Base-by-base conservation (phyloP, 345 rosid species). In the Euclidium syriacum region DNA sequence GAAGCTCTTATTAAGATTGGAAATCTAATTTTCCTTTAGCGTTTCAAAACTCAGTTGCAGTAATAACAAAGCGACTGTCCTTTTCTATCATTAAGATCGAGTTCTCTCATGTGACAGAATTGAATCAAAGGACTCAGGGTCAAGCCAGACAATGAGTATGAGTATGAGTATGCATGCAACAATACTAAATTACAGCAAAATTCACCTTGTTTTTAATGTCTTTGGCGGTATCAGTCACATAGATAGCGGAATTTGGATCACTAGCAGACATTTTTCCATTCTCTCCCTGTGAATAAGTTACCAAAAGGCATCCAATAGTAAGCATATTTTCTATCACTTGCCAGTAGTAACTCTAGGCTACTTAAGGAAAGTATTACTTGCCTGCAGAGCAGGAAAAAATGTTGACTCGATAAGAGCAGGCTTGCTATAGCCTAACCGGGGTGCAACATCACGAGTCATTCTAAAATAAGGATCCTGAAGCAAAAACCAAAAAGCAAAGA, bases 401-500 rank as follows among this genome's bases (percentile, higher is more conserved):
- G 77, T 6, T 1, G 97, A 89, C 73, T 92, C 97, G 60, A 92
- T 89, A 67, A 92, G 71, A 14, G 98, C 77, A 51, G 97, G 97
- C 77, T 92, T 92, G 76, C 88, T 86, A 69, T 85, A 92, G 78
- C 98, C 97, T 54, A 90, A 41, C 33, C 95, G 85, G 6, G 97
- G 96, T 52, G 98, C 96, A 67, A 87, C 99, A 82, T 92, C 96
- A n/a, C 96, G 76, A 11, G 99, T 90, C 96, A 87, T 90, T 75
- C 96, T 87, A 73, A 90, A 92, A 76, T 94, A 94, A 47, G 97
- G 99, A 74, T 92, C 98, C 98, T 89, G 88, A 70, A 71, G 27
- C n/a, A n/a, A 46, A 58, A 76, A 26, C 25, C 52, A 61, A 68
- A n/a, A 44, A 30, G 9, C 7, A 49, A 8, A 16, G 6, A 40